These are phyloP conservation scores for Leishmania lainsoni DNA, from an alignment of 208 protist genomes.

Conservation along the genomic window DNA sequence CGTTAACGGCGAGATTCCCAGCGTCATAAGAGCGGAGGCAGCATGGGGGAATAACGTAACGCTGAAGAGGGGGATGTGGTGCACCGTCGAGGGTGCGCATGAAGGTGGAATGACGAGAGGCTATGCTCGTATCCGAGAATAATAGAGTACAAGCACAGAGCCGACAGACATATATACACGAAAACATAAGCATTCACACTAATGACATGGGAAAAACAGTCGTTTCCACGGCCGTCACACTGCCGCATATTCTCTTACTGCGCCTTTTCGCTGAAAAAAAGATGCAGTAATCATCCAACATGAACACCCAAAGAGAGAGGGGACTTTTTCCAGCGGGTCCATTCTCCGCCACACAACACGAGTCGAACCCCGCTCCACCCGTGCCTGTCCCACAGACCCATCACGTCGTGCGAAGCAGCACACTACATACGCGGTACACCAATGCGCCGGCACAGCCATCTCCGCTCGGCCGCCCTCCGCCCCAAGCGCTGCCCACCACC, in stretches of 20 bases:
- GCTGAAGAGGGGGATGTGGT: too few species aligned
- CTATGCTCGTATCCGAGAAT: background rate
- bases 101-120: background rate
- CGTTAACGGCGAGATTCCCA: background rate
- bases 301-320: background rate
- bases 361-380: background rate
- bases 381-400: background rate
- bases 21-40: background rate
- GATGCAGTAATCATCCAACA: background rate
- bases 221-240: background rate
- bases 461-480: background rate
- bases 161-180: background rate
- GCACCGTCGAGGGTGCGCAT: background rate
- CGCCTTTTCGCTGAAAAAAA: too few species aligned
- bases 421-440: background rate
- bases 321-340: background rate
- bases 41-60: background rate
- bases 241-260: background rate
- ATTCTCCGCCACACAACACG: background rate
- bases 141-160: background rate
- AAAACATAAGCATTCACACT: background rate
- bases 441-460: background rate
- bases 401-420: background rate
- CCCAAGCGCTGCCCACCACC: background rate
- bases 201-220: background rate